These are phyloP conservation scores for Starmera dryadoides DNA, from an alignment of 805 yeast species.

Conservation along the genomic window DNA sequence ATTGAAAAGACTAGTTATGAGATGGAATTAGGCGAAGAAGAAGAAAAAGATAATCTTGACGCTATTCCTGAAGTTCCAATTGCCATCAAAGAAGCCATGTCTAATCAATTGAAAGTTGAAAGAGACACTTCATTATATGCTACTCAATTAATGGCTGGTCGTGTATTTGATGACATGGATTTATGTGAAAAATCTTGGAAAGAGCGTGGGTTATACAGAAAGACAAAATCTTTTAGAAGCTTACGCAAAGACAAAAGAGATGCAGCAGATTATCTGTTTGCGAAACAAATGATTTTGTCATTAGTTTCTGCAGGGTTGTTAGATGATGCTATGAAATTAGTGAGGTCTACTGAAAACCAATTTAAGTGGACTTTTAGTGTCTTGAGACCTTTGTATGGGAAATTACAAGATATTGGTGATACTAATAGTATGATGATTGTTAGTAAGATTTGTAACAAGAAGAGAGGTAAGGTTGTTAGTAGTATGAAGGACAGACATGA, in stretches of 20 bases:
- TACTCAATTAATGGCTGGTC: constrained; percentile 42
- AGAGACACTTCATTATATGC: constrained; percentile 14
- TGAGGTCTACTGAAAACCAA: constrained; percentile 57
- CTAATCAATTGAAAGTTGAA: constrained; percentile 7
- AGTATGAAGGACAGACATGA: not conserved
- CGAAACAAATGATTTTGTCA: constrained; percentile 57
- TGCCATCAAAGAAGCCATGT: constrained; percentile 5
- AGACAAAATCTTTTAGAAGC: constrained; percentile 39
- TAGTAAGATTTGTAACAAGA: constrained; percentile 24
- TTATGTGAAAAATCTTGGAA: constrained; percentile 67
- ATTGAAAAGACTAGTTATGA: not conserved
- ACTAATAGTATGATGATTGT: constrained; percentile 22
- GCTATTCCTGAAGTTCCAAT: not conserved
- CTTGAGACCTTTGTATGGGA: constrained; percentile 32
- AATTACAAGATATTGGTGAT: constrained; percentile 39
- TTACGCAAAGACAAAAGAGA: constrained; percentile 31
- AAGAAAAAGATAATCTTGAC: constrained; percentile 5
- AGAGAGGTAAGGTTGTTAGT: constrained; percentile 1
- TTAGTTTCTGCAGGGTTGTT: constrained; percentile 48
- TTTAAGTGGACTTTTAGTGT: constrained; percentile 60
- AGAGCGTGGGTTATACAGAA: constrained; percentile 72
- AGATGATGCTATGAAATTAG: constrained; percentile 64
- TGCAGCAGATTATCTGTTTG: constrained; percentile 57
- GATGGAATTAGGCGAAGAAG: constrained; percentile 3
- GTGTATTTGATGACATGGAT: constrained; percentile 40